Percentiles rank a stretch among this genome's conserved stretches.
phyloP scores from a whole-genome alignment of 129 eudicot genomes.

The Ambrosia trifida region DNA sequence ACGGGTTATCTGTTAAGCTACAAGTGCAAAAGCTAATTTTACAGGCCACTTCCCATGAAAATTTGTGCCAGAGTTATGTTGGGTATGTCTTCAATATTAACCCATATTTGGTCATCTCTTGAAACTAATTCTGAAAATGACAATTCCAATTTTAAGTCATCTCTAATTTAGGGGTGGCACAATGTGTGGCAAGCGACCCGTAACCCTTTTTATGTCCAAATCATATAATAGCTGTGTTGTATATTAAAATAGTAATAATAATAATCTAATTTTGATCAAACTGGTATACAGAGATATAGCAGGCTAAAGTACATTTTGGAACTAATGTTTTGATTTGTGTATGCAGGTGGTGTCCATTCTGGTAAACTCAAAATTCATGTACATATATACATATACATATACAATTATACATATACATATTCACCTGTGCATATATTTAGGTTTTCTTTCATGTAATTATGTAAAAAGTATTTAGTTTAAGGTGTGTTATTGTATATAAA shows the following conservation, averaged over 20 bases:
- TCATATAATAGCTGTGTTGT: not conserved
- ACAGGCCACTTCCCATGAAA: conserved; percentile 94
- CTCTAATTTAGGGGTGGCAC: not conserved
- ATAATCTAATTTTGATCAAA: not conserved
- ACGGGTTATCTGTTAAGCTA: conserved; percentile 82
- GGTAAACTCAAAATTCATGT: conserved; percentile 25
- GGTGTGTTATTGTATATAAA: conserved; percentile 6
- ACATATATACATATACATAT: conserved; percentile 11
- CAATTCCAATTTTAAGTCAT: not conserved
- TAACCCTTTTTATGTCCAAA: not conserved
- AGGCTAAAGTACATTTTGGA: not conserved
- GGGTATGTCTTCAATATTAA: conserved; percentile 57
- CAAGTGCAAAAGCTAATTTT: conserved; percentile 93
- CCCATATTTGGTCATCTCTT: not conserved
- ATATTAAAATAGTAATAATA: not conserved
- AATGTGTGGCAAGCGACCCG: too few species aligned
- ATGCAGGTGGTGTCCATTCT: conserved; percentile 53
- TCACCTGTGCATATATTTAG: conserved; percentile 34
- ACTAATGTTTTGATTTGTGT: not conserved
- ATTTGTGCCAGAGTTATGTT: conserved; percentile 93
- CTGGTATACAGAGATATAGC: too few species aligned
- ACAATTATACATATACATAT: conserved; percentile 8
- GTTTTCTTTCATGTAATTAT: conserved; percentile 23
- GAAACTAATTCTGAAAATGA: not conserved
- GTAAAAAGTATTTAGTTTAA: conserved; percentile 19